Evolutionary conservation across 768 basidiomycete species (phyloP).

Genomic region (Lyophyllum decastes): DNA sequence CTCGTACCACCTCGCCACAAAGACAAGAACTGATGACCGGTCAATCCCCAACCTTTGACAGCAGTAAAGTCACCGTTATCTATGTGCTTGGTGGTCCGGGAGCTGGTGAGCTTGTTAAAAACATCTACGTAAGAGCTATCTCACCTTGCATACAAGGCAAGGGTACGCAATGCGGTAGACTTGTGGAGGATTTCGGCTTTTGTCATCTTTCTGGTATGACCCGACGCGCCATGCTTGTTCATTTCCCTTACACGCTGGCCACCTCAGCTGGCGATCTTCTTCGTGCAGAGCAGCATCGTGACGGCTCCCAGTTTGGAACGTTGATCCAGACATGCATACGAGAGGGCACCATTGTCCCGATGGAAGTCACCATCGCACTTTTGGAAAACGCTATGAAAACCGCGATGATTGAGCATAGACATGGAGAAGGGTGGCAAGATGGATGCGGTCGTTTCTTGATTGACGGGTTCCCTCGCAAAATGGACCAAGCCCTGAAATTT

Average conservation of each 20-base stretch:
- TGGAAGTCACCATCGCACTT: conserved; percentile 95
- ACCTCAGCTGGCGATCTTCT: conserved; percentile 91
- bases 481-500: conserved; percentile 95
- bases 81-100: conserved; percentile 98
- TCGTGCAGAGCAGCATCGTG: conserved; percentile 88
- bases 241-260: conserved; percentile 8
- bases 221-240: background rate
- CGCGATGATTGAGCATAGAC: conserved; percentile 45
- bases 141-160: conserved; percentile 63
- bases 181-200: conserved; percentile 86
- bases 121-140: conserved; percentile 4
- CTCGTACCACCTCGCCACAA: conserved; percentile 63
- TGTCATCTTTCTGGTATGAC: conserved; percentile 87
- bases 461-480: conserved; percentile 97
- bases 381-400: conserved; percentile 88
- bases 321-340: conserved; percentile 87
- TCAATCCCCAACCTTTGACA: conserved; percentile 62
- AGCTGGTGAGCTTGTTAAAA: conserved; percentile 56
- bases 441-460: conserved; percentile 88
- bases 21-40: conserved; percentile 35
- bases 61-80: conserved; percentile 77
- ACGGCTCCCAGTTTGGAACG: conserved; percentile 79
- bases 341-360: conserved; percentile 93
- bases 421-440: conserved; percentile 61
- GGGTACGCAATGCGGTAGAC: conserved; percentile 88